Evolutionary conservation across 192 early-diverging fungal genomes (phyloP).

Genomic region (Entomortierella chlamydospora): DNA sequence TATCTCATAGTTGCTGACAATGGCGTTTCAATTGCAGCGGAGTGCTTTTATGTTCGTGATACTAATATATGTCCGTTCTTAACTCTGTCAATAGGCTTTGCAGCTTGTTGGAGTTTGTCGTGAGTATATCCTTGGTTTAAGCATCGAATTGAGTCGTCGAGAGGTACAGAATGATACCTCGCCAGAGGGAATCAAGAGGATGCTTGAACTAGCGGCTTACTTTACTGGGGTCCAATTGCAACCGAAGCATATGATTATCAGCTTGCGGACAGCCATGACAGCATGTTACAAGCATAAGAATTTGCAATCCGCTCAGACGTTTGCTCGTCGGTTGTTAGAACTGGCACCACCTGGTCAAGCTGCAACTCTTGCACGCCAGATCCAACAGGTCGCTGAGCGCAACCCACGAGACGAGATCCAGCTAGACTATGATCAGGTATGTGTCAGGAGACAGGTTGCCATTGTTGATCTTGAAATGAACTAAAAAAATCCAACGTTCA

Average conservation of each 20-base stretch:
- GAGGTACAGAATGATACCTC: slow-evolving; percentile 64
- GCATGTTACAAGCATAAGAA: slow-evolving; percentile 86
- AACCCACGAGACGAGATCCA: slow-evolving; percentile 83
- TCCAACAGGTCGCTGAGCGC: slow-evolving; percentile 80
- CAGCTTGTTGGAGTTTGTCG: slow-evolving; percentile 85
- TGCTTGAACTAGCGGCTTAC: slow-evolving; percentile 93
- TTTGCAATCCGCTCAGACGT: slow-evolving; percentile 85
- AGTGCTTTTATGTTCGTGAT: not conserved
- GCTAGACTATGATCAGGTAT: slow-evolving; percentile 88
- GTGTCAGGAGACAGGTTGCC: no score
- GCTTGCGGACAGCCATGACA: slow-evolving; percentile 89
- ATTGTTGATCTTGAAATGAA: no score
- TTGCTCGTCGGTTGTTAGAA: slow-evolving; percentile 92
- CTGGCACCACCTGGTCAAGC: slow-evolving; percentile 82
- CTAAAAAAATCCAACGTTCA: no score
- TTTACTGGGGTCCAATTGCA: slow-evolving; percentile 96
- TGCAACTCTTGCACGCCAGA: slow-evolving; percentile 84
- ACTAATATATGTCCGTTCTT: not conserved
- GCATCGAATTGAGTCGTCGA: slow-evolving; percentile 85
- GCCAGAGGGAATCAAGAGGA: slow-evolving; percentile 73
- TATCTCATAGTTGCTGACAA: not conserved
- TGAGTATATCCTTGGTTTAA: slow-evolving; percentile 93
- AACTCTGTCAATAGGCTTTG: slow-evolving; percentile 38
- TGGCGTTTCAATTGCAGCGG: no score
- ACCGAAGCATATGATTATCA: slow-evolving; percentile 87